These are phyloP conservation scores for Citrus medica DNA, from an alignment of 345 rosid species.

Conservation along the genomic window DNA sequence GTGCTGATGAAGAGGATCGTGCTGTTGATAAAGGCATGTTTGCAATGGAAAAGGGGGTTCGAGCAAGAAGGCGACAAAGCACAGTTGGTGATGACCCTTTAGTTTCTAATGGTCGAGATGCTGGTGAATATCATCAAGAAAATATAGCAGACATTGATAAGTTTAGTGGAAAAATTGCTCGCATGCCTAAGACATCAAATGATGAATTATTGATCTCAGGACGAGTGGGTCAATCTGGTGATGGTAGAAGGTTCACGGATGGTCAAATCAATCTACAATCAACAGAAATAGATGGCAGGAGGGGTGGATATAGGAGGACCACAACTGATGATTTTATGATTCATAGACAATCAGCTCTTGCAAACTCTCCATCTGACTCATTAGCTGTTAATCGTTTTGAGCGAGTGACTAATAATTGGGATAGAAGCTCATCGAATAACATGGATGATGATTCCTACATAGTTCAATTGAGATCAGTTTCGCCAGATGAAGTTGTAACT, in stretches of 20 bases:
- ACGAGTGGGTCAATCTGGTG: constrained; percentile 30
- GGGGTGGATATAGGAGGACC: constrained; percentile 37
- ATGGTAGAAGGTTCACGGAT: constrained; percentile 30
- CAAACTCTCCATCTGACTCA: constrained; percentile 40
- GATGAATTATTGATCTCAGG: constrained; percentile 52
- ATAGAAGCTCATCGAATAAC: constrained; percentile 45
- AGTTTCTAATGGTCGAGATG: constrained; percentile 40
- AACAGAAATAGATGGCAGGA: constrained; percentile 42
- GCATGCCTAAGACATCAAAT: constrained; percentile 43
- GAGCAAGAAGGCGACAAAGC: constrained; percentile 46
- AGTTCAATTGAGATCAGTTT: constrained; percentile 51
- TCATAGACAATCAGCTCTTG: constrained; percentile 30
- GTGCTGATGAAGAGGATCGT: constrained; percentile 68
- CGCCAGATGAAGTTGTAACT: constrained; percentile 38
- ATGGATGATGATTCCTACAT: constrained; percentile 78
- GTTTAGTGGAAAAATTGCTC: constrained; percentile 45
- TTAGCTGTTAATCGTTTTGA: constrained; percentile 52
- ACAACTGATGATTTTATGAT: constrained; percentile 54
- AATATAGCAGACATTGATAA: constrained; percentile 35
- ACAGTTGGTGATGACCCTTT: constrained; percentile 55
- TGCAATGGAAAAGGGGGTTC: constrained; percentile 59
- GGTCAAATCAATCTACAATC: constrained; percentile 44
- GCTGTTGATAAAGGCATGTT: constrained; percentile 39
- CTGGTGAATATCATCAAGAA: constrained; percentile 42
- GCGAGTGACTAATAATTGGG: constrained; percentile 33